Conservation (phyloP, 1,139 yeast species). For the Insectozyma bohioensis region DNA sequence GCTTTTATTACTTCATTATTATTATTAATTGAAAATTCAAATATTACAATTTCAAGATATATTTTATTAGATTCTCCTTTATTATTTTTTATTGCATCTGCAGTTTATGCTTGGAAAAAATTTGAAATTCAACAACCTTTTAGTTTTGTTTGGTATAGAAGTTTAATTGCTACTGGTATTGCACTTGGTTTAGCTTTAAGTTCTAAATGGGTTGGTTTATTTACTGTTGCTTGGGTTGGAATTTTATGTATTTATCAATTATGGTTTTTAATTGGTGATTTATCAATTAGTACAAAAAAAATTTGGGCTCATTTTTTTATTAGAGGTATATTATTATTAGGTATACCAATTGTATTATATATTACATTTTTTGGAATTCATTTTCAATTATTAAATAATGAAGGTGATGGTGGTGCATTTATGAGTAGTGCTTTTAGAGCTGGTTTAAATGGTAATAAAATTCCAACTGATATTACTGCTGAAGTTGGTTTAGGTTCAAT, state of each 20-base stretch:
- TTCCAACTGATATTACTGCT: constrained; percentile 71
- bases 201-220: constrained; percentile 96
- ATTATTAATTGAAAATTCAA: constrained; percentile 80
- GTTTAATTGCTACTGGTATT: constrained; percentile 72
- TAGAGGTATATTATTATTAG: constrained; percentile 63
- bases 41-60: constrained; percentile 84
- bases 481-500: constrained; percentile 87
- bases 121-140: constrained; percentile 81
- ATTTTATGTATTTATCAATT: constrained; percentile 68
- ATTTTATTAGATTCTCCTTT: constrained; percentile 90
- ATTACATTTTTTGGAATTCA: constrained; percentile 75
- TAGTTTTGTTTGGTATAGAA: constrained; percentile 64
- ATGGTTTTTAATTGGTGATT: constrained; percentile 90
- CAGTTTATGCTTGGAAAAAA: constrained; percentile 77
- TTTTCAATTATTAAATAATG: constrained; percentile 64
- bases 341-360: constrained; percentile 70
- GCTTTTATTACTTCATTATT: constrained; percentile 67
- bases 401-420: constrained; percentile 88
- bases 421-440: constrained; percentile 90
- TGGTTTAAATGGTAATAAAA: constrained; percentile 63
- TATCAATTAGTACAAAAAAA: constrained; percentile 54
- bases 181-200: constrained; percentile 85
- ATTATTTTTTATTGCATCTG: constrained; percentile 84
- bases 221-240: constrained; percentile 94
- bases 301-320: constrained; percentile 52